Conservation (phyloP, 257 asterid genomes). For the Fraxinus excelsior region DNA sequence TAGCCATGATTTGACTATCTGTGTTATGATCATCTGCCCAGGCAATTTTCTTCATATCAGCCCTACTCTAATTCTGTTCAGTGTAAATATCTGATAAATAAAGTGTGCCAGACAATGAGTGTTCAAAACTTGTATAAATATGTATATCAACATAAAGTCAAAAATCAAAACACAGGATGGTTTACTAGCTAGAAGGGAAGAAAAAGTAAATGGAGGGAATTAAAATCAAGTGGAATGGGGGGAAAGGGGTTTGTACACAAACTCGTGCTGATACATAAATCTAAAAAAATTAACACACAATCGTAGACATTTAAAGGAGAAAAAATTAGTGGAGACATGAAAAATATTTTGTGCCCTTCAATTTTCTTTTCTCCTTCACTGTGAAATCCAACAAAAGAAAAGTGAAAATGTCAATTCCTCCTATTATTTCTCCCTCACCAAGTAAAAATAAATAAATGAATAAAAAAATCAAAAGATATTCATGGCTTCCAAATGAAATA, state of each 20-base stretch:
- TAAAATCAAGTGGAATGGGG: conserved; percentile 13
- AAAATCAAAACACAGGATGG: neutral
- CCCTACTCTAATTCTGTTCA: conserved; percentile 7
- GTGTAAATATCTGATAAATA: neutral
- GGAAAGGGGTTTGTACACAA: neutral
- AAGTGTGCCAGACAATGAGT: neutral
- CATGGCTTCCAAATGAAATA: conserved; percentile 11
- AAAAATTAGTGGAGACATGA: neutral
- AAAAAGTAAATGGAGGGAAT: neutral
- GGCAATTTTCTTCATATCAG: neutral
- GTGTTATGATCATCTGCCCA: neutral
- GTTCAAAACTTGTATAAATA: neutral
- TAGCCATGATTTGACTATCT: neutral
- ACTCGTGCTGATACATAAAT: neutral
- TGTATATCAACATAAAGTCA: neutral
- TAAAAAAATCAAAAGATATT: neutral
- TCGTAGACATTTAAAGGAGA: neutral
- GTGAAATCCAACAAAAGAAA: neutral
- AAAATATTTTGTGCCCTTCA: neutral
- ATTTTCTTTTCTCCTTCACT: neutral
- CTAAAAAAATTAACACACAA: neutral
- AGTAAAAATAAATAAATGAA: neutral
- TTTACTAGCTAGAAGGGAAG: conserved; percentile 7
- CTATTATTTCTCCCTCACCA: neutral
- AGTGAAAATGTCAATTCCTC: conserved; percentile 9